Evolutionary conservation across 2,329 filamentous ascomycete species (phyloP).

Genomic region (Periglandula ipomoeae): DNA sequence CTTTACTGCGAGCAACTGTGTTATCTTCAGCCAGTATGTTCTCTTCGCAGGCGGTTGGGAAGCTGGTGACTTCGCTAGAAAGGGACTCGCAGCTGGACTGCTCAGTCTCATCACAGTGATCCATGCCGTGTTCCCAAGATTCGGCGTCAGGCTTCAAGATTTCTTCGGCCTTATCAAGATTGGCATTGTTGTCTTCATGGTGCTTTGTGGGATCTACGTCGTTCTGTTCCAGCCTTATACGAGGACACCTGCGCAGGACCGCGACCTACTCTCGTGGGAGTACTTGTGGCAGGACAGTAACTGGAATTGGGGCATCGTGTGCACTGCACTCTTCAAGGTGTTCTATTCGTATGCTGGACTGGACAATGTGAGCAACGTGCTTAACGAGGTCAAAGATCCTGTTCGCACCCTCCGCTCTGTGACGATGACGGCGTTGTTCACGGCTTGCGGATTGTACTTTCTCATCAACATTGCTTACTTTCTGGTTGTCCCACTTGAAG

Average conservation of each 20-base stretch:
- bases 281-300: constrained; percentile 52
- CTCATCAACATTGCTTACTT: constrained; percentile 5
- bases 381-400: constrained; percentile 6
- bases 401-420: constrained; percentile 5
- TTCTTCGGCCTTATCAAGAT: constrained; percentile 56
- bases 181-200: constrained; percentile 50
- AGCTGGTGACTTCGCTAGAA: constrained; percentile 40
- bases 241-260: constrained; percentile 1
- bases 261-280: constrained; percentile 28
- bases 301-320: constrained; percentile 61
- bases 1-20: constrained; percentile 61
- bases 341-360: constrained; percentile 61
- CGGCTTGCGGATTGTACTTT: constrained; percentile 42
- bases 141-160: constrained; percentile 52
- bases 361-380: constrained; percentile 53
- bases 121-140: constrained; percentile 48
- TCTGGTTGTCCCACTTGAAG: constrained; percentile 52
- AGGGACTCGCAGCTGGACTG: constrained; percentile 46
- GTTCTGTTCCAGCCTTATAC: constrained; percentile 33
- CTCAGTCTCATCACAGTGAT: constrained; percentile 48
- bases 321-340: constrained; percentile 58
- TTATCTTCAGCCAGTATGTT: constrained; percentile 58
- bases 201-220: constrained; percentile 49
- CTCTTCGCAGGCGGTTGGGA: constrained; percentile 37
- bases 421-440: constrained; percentile 43